Percentiles rank a stretch among this genome's conserved stretches.
phyloP scores from a whole-genome alignment of 2,329 filamentous ascomycete species.

The Sporothrix brunneoviolacea region DNA sequence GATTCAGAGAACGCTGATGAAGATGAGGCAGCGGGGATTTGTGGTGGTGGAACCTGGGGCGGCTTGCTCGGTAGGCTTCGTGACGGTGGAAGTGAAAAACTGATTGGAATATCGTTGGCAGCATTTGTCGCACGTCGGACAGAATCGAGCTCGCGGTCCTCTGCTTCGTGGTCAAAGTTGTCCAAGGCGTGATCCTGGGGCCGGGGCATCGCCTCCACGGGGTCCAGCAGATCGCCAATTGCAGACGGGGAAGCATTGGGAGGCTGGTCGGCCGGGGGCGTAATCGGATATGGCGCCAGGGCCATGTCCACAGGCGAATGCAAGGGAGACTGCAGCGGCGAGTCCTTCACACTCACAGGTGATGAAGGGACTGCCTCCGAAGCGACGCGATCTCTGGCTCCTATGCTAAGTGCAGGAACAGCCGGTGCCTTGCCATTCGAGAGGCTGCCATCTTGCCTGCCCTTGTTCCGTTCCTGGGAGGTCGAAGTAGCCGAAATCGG shows the following conservation, averaged over 20 bases:
- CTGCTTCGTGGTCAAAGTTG: conserved; percentile 48
- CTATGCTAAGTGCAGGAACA: background rate
- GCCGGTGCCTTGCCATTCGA: background rate
- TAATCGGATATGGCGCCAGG: conserved; percentile 58
- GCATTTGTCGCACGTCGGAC: conserved; percentile 40
- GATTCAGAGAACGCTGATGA: conserved; percentile 20
- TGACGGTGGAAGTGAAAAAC: conserved; percentile 48
- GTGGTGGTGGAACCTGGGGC: conserved; percentile 47
- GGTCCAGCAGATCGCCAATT: conserved; percentile 47
- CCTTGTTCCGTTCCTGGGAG: background rate
- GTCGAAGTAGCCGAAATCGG: conserved; percentile 5
- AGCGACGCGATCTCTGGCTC: background rate
- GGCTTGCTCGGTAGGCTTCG: conserved; percentile 47
- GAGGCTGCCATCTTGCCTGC: background rate
- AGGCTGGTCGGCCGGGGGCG: conserved; percentile 50
- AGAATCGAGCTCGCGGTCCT: conserved; percentile 41
- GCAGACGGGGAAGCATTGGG: conserved; percentile 33
- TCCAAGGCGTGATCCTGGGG: conserved; percentile 53
- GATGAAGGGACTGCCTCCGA: background rate
- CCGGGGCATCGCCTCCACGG: conserved; percentile 53
- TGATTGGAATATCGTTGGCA: conserved; percentile 43
- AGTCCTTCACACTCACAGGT: conserved; percentile 8
- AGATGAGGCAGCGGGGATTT: conserved; percentile 28
- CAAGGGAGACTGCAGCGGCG: conserved; percentile 34
- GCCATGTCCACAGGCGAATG: conserved; percentile 47